phyloP scores from a whole-genome alignment of 108 stramenopile species.

The Cylindrotheca closterium region DNA sequence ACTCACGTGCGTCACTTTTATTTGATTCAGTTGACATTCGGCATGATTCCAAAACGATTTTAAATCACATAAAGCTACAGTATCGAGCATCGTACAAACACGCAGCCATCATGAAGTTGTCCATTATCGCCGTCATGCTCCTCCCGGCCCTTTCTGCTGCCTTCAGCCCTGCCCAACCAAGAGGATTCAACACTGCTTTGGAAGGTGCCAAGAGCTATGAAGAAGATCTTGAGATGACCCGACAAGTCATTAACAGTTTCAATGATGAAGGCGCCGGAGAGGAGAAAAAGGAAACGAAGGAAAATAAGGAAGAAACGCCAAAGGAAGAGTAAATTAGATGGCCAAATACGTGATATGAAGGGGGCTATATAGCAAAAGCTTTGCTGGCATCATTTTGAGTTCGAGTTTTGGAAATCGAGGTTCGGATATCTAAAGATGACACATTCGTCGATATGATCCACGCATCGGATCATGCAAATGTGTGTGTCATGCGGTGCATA shows the following conservation, averaged over 20 bases:
- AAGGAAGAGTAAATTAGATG: slow-evolving; percentile 2
- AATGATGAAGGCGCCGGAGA: neutral
- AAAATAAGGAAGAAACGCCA: slow-evolving; percentile 8
- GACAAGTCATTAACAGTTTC: slow-evolving; percentile 17
- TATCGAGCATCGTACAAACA: neutral
- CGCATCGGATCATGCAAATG: too few species aligned
- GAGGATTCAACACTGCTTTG: slow-evolving; percentile 8
- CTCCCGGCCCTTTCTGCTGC: slow-evolving; percentile 33
- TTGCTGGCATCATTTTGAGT: too few species aligned
- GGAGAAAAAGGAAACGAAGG: neutral
- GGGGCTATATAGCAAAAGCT: too few species aligned
- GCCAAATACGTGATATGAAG: neutral
- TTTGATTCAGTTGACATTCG: too few species aligned
- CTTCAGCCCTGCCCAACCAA: slow-evolving; percentile 25
- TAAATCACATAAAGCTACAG: neutral
- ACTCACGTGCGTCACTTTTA: too few species aligned
- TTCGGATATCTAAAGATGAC: too few species aligned
- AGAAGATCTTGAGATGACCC: slow-evolving; percentile 67
- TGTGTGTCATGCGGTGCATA: too few species aligned
- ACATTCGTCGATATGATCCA: too few species aligned
- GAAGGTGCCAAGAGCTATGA: slow-evolving; percentile 47
- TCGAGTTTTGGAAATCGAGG: too few species aligned
- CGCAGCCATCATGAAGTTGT: slow-evolving; percentile 34
- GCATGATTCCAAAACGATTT: neutral
- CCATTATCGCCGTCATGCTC: slow-evolving; percentile 18